A percentile compares a stretch with the other conserved stretches of the same genome.
phyloP scores from a whole-genome alignment of 768 basidiomycete species.

The Kwoniella sp. region DNA sequence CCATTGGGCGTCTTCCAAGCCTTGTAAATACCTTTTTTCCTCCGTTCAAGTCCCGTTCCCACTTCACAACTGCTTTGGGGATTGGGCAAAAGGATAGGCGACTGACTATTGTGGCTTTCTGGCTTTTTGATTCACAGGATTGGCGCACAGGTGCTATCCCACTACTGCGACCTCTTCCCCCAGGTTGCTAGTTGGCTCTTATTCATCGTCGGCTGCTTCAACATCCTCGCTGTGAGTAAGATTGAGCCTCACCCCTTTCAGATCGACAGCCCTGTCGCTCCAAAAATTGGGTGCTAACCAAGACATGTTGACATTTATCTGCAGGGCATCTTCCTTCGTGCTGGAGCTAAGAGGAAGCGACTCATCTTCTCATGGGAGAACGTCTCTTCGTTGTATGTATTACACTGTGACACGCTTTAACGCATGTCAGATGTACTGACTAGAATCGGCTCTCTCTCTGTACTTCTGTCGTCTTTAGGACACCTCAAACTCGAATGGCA shows the following conservation, averaged over 20 bases:
- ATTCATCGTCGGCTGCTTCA: conserved; percentile 86
- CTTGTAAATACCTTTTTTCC: conserved; percentile 61
- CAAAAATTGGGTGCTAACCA: no score
- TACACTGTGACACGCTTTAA: no score
- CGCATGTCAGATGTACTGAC: no score
- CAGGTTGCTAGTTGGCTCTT: conserved; percentile 90
- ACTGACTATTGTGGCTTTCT: no score
- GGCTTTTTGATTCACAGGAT: conserved; percentile 55
- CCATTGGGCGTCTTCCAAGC: conserved; percentile 84
- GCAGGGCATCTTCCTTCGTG: conserved; percentile 44
- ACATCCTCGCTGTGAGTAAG: conserved; percentile 63
- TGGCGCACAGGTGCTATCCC: conserved; percentile 62
- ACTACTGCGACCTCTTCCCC: conserved; percentile 79
- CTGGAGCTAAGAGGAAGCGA: conserved; percentile 55
- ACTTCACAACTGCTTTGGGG: no score
- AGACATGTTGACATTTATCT: no score
- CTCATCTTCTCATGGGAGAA: conserved; percentile 54
- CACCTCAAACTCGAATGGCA: conserved; percentile 50
- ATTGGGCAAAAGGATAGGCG: no score
- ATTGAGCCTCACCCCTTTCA: neutral
- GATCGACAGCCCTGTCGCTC: neutral
- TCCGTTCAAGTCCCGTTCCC: neutral
- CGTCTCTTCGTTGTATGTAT: conserved; percentile 50
- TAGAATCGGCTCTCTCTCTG: no score
- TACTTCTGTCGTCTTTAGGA: conserved; percentile 25